phyloP scores from a whole-genome alignment of 2,329 filamentous ascomycete species.

The Geosmithia morbida region DNA sequence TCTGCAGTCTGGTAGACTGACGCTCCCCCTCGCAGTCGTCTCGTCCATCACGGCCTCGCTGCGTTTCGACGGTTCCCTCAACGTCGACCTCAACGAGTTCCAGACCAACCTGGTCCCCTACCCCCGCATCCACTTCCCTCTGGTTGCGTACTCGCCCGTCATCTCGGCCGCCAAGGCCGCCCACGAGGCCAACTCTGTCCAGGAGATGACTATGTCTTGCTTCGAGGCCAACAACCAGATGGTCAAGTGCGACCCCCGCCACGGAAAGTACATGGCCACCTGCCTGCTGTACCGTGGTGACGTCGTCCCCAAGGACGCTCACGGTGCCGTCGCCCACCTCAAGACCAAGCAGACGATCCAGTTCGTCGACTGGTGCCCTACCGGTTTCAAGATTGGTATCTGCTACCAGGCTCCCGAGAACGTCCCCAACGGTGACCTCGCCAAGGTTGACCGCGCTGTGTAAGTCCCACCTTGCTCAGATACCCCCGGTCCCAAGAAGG shows the following conservation, averaged over 20 bases:
- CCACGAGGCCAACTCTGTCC: constrained; percentile 79
- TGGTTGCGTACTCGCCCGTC: constrained; percentile 60
- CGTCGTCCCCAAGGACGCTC: constrained; percentile 56
- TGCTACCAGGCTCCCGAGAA: constrained; percentile 56
- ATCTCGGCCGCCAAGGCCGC: constrained; percentile 61
- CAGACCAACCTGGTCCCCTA: constrained; percentile 65
- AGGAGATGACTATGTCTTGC: constrained; percentile 56
- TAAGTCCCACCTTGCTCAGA: no score
- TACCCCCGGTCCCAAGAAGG: no score
- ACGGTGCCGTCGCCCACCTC: constrained; percentile 48
- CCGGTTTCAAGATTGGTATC: constrained; percentile 63
- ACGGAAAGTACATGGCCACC: constrained; percentile 66
- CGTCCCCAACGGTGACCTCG: constrained; percentile 45
- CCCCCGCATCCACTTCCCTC: constrained; percentile 59
- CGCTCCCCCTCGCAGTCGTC: no score
- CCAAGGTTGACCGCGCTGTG: constrained; percentile 48
- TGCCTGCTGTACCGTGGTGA: constrained; percentile 60
- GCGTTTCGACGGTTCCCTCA: constrained; percentile 58
- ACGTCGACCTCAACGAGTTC: constrained; percentile 65
- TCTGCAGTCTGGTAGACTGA: no score
- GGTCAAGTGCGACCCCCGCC: constrained; percentile 60
- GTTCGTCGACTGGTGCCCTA: constrained; percentile 63
- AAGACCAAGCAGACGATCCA: constrained; percentile 62
- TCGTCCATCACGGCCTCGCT: constrained; percentile 61
- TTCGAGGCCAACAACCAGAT: constrained; percentile 71